phyloP scores from a whole-genome alignment of 116 monocot genomes.

The Zostera marina region DNA sequence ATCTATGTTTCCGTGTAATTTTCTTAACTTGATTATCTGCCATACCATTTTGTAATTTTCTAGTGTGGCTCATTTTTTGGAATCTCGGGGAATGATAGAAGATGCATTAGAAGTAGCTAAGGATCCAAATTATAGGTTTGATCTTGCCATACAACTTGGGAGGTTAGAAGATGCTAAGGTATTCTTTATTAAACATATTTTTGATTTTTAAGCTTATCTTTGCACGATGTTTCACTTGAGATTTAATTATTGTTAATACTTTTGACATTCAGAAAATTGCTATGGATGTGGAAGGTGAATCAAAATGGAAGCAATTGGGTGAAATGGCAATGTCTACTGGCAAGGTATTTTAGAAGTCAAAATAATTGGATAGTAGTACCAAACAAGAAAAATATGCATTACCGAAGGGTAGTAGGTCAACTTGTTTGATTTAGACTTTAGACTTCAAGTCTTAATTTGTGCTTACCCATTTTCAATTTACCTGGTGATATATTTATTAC shows the following conservation, averaged over 20 bases:
- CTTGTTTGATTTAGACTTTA: not conserved
- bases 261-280: constrained; percentile 51
- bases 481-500: too few species aligned
- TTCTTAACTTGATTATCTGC: not conserved
- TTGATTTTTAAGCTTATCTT: not conserved
- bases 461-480: not conserved
- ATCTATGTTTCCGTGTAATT: too few species aligned
- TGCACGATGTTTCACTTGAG: not conserved
- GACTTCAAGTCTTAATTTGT: constrained; percentile 29
- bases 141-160: constrained; percentile 76
- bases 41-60: not conserved
- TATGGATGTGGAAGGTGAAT: not conserved
- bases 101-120: constrained; percentile 85
- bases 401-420: too few species aligned
- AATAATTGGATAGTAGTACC: too few species aligned
- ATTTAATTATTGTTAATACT: not conserved
- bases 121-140: constrained; percentile 80
- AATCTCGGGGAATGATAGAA: constrained; percentile 66
- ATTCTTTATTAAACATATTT: constrained; percentile 2
- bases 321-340: constrained; percentile 75
- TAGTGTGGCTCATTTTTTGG: constrained; percentile 85
- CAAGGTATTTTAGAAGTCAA: constrained; percentile 31
- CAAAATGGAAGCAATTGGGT: constrained; percentile 13
- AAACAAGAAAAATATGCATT: not conserved
- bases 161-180: constrained; percentile 70